phyloP scores from a whole-genome alignment of 768 basidiomycete species.

The Polyporus arcularius region DNA sequence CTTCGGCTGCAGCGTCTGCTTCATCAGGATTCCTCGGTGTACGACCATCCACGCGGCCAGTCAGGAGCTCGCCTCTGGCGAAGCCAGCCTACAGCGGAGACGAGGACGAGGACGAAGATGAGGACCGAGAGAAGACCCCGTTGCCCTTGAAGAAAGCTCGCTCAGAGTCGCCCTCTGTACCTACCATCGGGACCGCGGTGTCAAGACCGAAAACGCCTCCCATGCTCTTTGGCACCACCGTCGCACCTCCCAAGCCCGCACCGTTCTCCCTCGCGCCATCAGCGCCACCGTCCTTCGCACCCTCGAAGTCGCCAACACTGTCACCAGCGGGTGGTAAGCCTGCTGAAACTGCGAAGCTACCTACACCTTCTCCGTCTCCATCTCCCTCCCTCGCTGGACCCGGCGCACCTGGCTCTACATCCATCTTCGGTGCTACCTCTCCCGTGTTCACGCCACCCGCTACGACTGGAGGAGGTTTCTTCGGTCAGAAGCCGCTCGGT shows the following conservation, averaged over 20 bases:
- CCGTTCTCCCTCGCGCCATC: slow-evolving; percentile 15
- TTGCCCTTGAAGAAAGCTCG: slow-evolving; percentile 7
- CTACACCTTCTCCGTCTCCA: slow-evolving; percentile 9
- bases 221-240: slow-evolving; percentile 26
- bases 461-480: neutral
- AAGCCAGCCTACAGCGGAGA: slow-evolving; percentile 45
- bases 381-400: slow-evolving; percentile 3
- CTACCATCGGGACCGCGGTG: slow-evolving; percentile 1
- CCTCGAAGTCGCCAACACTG: neutral
- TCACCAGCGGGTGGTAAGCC: neutral
- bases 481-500: slow-evolving; percentile 7
- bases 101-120: slow-evolving; percentile 22
- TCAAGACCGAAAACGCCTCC: slow-evolving; percentile 53
- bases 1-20: slow-evolving; percentile 29
- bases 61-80: slow-evolving; percentile 78
- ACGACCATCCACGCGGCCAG: slow-evolving; percentile 63
- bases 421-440: slow-evolving; percentile 7
- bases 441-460: slow-evolving; percentile 8
- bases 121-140: slow-evolving; percentile 2
- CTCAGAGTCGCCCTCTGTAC: slow-evolving; percentile 1
- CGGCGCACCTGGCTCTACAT: neutral
- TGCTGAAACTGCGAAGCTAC: slow-evolving; percentile 5
- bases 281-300: slow-evolving; percentile 1
- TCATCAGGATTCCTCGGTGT: slow-evolving; percentile 46
- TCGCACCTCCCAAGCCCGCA: slow-evolving; percentile 10